Evolutionary conservation across 176 grass and related monocot genomes (phyloP).

Genomic region (Aegilops sharonensis): DNA sequence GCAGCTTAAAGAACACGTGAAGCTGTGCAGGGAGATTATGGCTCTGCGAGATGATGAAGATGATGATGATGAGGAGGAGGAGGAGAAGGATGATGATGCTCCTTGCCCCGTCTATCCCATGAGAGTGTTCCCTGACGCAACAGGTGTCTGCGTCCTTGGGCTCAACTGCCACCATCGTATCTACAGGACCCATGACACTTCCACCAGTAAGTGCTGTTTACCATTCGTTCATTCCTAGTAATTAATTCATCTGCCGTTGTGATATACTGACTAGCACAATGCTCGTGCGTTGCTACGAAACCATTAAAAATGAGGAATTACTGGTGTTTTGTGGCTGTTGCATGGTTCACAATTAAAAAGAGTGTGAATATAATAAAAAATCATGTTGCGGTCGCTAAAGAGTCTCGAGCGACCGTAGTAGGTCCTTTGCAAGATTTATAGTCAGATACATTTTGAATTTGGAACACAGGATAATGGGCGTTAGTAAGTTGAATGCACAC

Average conservation of each 20-base stretch:
- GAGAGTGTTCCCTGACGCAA: background rate
- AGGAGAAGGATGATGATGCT: background rate
- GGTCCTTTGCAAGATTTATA: no score
- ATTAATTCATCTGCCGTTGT: background rate
- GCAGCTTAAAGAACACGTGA: background rate
- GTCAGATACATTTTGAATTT: no score
- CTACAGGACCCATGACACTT: constrained; percentile 7
- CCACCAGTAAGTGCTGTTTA: background rate
- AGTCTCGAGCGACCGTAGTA: no score
- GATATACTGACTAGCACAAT: background rate
- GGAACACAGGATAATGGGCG: no score
- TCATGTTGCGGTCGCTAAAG: no score
- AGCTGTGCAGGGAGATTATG: background rate
- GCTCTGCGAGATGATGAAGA: background rate
- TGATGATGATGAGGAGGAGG: background rate
- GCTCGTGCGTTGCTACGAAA: no score
- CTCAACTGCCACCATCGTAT: background rate
- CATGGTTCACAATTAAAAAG: no score
- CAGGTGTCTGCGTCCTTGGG: background rate
- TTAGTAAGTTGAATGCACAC: no score
- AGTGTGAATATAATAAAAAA: no score
- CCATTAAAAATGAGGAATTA: no score
- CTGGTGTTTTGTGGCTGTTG: no score
- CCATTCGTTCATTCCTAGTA: background rate
- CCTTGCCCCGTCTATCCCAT: background rate